Conservation (phyloP, 2,329 filamentous ascomycete genomes). For the Paramyrothecium sp. region DNA sequence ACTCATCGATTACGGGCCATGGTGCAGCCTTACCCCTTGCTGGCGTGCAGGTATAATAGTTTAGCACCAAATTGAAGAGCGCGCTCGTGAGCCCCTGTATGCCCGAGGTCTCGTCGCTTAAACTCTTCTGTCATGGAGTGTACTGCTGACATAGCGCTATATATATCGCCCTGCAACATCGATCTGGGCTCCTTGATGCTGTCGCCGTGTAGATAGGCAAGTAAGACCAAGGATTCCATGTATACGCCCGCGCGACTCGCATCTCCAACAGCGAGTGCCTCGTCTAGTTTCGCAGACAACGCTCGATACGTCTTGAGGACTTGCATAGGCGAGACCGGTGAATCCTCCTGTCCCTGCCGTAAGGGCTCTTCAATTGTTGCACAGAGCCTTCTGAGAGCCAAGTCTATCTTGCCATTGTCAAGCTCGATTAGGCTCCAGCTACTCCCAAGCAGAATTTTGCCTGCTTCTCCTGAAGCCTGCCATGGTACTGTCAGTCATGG, state of each 20-base stretch:
- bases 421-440: conserved; percentile 71
- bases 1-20: neutral
- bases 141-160: conserved; percentile 43
- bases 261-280: conserved; percentile 50
- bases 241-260: conserved; percentile 49
- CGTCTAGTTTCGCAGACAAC: conserved; percentile 53
- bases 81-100: conserved; percentile 51
- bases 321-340: conserved; percentile 28
- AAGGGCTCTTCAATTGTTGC: conserved; percentile 29
- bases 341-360: conserved; percentile 10
- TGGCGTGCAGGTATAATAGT: conserved; percentile 66
- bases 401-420: conserved; percentile 26
- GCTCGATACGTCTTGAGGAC: conserved; percentile 54
- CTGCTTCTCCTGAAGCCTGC: neutral
- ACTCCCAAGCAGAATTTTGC: conserved; percentile 45
- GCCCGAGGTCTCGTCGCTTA: conserved; percentile 28
- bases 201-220: conserved; percentile 61
- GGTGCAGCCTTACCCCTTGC: conserved; percentile 43
- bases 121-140: conserved; percentile 42
- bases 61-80: conserved; percentile 67
- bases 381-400: conserved; percentile 39
- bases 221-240: conserved; percentile 61
- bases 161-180: conserved; percentile 53
- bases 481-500: neutral
- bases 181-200: conserved; percentile 42